Base-by-base conservation (phyloP, 2,329 filamentous ascomycete species). In the Talaromyces rugulosus region DNA sequence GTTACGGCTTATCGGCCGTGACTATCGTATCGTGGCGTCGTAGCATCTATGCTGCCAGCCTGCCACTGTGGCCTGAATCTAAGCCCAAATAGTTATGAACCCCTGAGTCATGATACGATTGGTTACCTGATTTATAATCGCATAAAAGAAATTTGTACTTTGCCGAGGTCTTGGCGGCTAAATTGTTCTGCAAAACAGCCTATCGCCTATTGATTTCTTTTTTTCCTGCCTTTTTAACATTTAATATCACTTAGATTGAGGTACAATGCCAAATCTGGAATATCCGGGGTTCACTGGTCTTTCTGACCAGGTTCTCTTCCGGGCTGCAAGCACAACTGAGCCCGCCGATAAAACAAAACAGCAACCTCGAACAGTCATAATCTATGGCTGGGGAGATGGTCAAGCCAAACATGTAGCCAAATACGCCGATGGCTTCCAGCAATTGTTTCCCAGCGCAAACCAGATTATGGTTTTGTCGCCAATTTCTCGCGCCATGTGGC, bases 301-400 rank as follows among this genome's bases (percentile, higher is more conserved):
- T 63, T 78, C 75, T 51, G 74, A 80, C 58, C 81, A 83, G 56
- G 75, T 84, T 62, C 81, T 78, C 64, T 69, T 83, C 59, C 78
- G 78, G 44, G 44, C 44, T 27, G 44, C 18, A 47, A 40, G 14
- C 36, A 40, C 14, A 40, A 23, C 44, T 52, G 71, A 76, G 11
- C 71, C 76, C 50, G 70, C 75, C 14, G 56, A 66, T 4, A 64
- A 69, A 51, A 67, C 27, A 8, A 31, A 31, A 33, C 23, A 53
- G 6, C 12, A 53, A 2, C 12, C 30, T 11, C 11, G 50, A 31
- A 11, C 7, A n/a, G 5, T 31, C 30, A n/a, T 86, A 53, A 76
- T 87, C 63, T 86, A 81, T 69, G 80, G 83, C 67, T 87, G 83
- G 85, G 83, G 84, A 58, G 84, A 87, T 64, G 82, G 81, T 27